These are phyloP conservation scores for Thelephora ganbajun DNA, from an alignment of 768 basidiomycete species.

Conservation along the genomic window DNA sequence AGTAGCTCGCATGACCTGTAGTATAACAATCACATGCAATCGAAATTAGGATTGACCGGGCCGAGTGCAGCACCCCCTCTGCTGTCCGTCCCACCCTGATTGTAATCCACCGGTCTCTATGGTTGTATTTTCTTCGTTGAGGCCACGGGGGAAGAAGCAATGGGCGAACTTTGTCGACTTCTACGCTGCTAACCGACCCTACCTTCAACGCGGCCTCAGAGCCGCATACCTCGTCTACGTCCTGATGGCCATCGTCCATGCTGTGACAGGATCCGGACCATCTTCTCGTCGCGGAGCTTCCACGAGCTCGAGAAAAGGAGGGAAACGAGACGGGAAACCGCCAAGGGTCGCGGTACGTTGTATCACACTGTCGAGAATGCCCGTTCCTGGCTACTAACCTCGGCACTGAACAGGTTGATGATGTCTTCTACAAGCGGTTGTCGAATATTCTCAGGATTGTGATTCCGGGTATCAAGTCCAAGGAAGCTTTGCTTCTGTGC, in stretches of 20 bases:
- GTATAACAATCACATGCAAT: not conserved
- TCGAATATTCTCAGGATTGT: slow-evolving; percentile 70
- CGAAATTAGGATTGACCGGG: not conserved
- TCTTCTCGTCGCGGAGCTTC: slow-evolving; percentile 25
- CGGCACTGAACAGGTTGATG: slow-evolving; percentile 53
- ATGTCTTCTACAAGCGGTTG: slow-evolving; percentile 76
- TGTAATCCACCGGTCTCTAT: slow-evolving; percentile 10
- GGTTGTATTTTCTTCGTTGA: slow-evolving; percentile 16
- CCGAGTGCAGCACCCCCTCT: not conserved
- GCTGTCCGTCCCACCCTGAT: not conserved
- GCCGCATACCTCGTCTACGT: slow-evolving; percentile 59
- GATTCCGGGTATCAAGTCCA: slow-evolving; percentile 72
- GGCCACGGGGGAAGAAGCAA: slow-evolving; percentile 19
- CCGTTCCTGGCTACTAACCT: not conserved
- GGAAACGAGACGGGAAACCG: slow-evolving; percentile 29
- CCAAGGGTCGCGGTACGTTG: slow-evolving; percentile 54
- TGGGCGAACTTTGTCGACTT: slow-evolving; percentile 28
- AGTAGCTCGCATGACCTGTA: not conserved
- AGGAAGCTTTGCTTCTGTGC: slow-evolving; percentile 75
- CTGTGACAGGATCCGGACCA: slow-evolving; percentile 18
- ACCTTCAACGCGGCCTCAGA: slow-evolving; percentile 61
- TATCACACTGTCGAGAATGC: not conserved
- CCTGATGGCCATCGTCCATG: slow-evolving; percentile 45
- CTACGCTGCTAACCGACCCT: slow-evolving; percentile 56
- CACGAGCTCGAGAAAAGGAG: slow-evolving; percentile 17